Conservation (phyloP, 2,329 filamentous ascomycete genomes). For the Aspergillus eucalypticola region DNA sequence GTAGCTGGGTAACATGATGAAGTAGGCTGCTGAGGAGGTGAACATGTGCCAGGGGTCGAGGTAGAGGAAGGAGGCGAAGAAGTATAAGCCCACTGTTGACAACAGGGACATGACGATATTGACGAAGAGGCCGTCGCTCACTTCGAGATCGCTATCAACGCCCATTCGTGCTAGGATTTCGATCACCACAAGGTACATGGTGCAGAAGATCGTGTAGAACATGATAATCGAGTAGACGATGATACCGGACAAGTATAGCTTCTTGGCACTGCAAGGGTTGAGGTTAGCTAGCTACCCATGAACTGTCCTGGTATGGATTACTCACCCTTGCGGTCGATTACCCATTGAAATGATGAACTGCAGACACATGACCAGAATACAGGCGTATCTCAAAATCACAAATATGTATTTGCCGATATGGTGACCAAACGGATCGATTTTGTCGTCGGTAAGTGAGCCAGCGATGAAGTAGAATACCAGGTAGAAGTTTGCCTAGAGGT, state of each 20-base stretch:
- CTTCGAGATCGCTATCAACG: conserved; percentile 40
- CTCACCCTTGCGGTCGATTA: conserved; percentile 84
- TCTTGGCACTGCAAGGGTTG: conserved; percentile 61
- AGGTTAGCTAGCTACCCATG: conserved; percentile 11
- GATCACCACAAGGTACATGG: conserved; percentile 83
- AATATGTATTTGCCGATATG: conserved; percentile 83
- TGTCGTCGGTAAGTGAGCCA: conserved; percentile 77
- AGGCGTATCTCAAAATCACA: conserved; percentile 78
- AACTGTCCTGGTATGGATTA: background rate
- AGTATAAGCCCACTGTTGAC: conserved; percentile 90
- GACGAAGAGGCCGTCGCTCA: conserved; percentile 89
- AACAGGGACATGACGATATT: conserved; percentile 89
- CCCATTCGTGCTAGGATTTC: conserved; percentile 63
- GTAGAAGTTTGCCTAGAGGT: conserved; percentile 81
- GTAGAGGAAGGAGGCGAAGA: conserved; percentile 94
- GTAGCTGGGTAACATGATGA: conserved; percentile 85
- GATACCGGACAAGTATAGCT: conserved; percentile 85
- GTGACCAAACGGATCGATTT: conserved; percentile 88
- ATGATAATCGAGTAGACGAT: conserved; percentile 92
- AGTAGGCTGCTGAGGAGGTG: conserved; percentile 88
- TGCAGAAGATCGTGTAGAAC: conserved; percentile 89
- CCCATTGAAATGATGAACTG: conserved; percentile 97
- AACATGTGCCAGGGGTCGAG: conserved; percentile 99
- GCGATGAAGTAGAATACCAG: conserved; percentile 98
- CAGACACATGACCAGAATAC: conserved; percentile 82